phyloP scores from a whole-genome alignment of 441 rosid genomes.

The Erysimum pusillum region DNA sequence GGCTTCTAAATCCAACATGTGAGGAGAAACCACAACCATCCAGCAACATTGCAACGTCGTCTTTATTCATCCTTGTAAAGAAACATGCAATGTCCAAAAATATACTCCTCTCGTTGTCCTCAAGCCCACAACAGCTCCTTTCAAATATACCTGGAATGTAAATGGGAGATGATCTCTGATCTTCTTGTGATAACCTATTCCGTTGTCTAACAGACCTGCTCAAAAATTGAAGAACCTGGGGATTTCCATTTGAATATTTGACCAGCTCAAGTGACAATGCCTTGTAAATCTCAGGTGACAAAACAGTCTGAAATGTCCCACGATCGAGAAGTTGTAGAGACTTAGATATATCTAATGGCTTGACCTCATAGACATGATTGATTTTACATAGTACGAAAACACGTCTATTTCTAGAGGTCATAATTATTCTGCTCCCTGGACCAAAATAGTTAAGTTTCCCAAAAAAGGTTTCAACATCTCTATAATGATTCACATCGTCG shows the following conservation, averaged over 20 bases:
- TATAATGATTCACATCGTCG: constrained; percentile 46
- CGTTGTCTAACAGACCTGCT: background rate
- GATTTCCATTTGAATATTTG: constrained; percentile 44
- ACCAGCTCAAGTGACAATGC: constrained; percentile 18
- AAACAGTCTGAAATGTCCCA: background rate
- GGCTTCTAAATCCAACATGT: constrained; percentile 41
- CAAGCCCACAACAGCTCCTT: constrained; percentile 52
- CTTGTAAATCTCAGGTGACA: background rate
- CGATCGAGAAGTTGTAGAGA: background rate
- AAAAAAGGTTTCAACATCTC: constrained; percentile 31
- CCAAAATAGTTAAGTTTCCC: constrained; percentile 38
- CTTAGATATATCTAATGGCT: constrained; percentile 17
- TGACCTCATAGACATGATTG: constrained; percentile 36
- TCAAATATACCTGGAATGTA: constrained; percentile 33
- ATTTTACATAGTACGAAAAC: constrained; percentile 23
- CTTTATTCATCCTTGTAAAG: constrained; percentile 30
- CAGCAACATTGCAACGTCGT: constrained; percentile 23
- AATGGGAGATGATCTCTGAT: background rate
- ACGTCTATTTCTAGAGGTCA: constrained; percentile 50
- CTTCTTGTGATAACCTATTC: background rate
- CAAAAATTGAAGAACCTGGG: constrained; percentile 32
- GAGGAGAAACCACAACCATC: constrained; percentile 43
- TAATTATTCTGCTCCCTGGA: constrained; percentile 50
- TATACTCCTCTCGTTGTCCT: constrained; percentile 37
- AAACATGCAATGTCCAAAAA: constrained; percentile 57